Evolutionary conservation across 805 yeast species (phyloP).

Genomic region (Huiozyma sinensis): DNA sequence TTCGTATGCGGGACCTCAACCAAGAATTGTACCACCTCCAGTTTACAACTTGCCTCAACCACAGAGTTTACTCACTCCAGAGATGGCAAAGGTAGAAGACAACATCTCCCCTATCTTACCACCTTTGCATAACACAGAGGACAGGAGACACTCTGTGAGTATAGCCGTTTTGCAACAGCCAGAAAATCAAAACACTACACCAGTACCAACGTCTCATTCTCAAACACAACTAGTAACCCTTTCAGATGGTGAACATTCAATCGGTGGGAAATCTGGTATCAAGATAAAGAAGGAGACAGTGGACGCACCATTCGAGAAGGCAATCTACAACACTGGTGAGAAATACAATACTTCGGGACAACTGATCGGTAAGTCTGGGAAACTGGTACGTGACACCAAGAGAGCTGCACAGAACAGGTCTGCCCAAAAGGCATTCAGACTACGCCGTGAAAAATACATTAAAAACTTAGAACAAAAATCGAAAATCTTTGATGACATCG

Average conservation of each 20-base stretch:
- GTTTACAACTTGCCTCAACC: no score
- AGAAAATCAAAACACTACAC: no score
- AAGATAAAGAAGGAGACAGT: no score
- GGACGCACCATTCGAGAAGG: background rate
- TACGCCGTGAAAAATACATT: conserved; percentile 70
- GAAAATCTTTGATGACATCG: conserved; percentile 48
- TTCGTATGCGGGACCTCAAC: no score
- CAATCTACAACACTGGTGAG: conserved; percentile 7
- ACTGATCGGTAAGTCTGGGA: conserved; percentile 20
- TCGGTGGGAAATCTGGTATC: no score
- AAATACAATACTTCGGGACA: conserved; percentile 13
- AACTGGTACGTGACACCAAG: conserved; percentile 40
- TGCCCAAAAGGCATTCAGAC: conserved; percentile 87
- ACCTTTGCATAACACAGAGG: background rate
- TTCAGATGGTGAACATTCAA: no score
- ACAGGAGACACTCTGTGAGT: conserved; percentile 2
- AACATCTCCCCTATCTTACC: background rate
- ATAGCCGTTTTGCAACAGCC: background rate
- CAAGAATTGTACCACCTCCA: no score
- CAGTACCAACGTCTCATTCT: no score
- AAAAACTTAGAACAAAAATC: conserved; percentile 70
- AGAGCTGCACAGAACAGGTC: conserved; percentile 87
- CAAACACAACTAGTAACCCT: no score
- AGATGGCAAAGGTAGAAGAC: no score
- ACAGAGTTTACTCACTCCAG: no score